A percentile compares a stretch with the other conserved stretches of the same genome.
Evolutionary conservation across 805 yeast species (phyloP).

Genomic region (Isabelozyma rhagii): DNA sequence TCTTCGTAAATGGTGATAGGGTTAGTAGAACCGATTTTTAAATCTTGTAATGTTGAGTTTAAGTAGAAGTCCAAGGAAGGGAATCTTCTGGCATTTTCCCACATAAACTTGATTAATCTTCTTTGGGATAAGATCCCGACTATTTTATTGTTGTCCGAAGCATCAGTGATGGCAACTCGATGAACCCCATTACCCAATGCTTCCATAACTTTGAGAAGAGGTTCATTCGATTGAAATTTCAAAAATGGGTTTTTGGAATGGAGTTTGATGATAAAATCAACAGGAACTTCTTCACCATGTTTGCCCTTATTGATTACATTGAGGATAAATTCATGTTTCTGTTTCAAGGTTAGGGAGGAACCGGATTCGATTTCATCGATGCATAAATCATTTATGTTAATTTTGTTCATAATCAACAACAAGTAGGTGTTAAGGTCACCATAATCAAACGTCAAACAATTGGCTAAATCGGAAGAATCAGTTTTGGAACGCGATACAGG

Average conservation of each 20-base stretch:
- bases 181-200: slow-evolving; percentile 94
- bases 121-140: slow-evolving; percentile 90
- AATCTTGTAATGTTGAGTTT: slow-evolving; percentile 63
- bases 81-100: slow-evolving; percentile 91
- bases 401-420: slow-evolving; percentile 76
- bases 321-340: slow-evolving; percentile 38
- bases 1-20: slow-evolving; percentile 87
- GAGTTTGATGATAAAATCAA: slow-evolving; percentile 77
- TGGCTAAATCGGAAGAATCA: slow-evolving; percentile 47
- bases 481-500: slow-evolving; percentile 60
- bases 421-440: slow-evolving; percentile 86
- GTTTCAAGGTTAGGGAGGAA: slow-evolving; percentile 17
- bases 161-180: slow-evolving; percentile 76
- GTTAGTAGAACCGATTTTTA: slow-evolving; percentile 66
- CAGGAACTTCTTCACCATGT: slow-evolving; percentile 87
- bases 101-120: slow-evolving; percentile 74
- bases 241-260: slow-evolving; percentile 88
- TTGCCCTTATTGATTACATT: slow-evolving; percentile 61
- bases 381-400: slow-evolving; percentile 35
- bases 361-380: slow-evolving; percentile 24
- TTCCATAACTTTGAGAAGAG: slow-evolving; percentile 73
- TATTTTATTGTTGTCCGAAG: slow-evolving; percentile 42
- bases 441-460: slow-evolving; percentile 86
- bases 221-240: slow-evolving; percentile 66
- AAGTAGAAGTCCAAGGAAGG: slow-evolving; percentile 75